phyloP scores from a whole-genome alignment of 257 asterid species.

The Capsicum pubescens region DNA sequence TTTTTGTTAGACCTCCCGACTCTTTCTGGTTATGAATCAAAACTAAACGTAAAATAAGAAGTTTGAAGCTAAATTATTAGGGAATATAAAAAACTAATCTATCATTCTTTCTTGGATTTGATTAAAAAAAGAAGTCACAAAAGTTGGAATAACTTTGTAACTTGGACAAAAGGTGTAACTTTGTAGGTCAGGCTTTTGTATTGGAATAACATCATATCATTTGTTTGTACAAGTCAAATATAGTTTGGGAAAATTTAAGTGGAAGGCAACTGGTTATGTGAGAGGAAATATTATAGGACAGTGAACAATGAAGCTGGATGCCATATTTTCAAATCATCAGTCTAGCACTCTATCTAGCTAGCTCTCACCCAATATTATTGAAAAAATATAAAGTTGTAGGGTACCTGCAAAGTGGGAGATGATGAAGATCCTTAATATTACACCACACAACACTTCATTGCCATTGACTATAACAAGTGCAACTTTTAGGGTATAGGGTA shows the following conservation, averaged over 20 bases:
- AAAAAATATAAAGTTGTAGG: constrained; percentile 29
- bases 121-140: neutral
- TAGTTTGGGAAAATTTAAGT: constrained; percentile 26
- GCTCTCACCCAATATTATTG: constrained; percentile 31
- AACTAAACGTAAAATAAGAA: no score
- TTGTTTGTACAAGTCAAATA: constrained; percentile 24
- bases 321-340: constrained; percentile 49
- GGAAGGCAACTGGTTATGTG: constrained; percentile 29
- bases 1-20: no score
- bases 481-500: neutral
- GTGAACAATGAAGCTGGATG: constrained; percentile 64
- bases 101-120: neutral
- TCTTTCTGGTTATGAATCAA: no score
- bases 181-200: constrained; percentile 32
- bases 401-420: constrained; percentile 30
- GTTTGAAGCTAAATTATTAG: no score
- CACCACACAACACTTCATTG: neutral
- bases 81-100: no score
- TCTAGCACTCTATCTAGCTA: constrained; percentile 32
- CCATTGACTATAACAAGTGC: neutral
- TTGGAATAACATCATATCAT: constrained; percentile 29
- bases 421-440: constrained; percentile 18
- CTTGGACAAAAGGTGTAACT: neutral
- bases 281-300: constrained; percentile 43
- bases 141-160: no score